Conservation (phyloP, 2,329 filamentous ascomycete genomes). For the Colletotrichum sp. region DNA sequence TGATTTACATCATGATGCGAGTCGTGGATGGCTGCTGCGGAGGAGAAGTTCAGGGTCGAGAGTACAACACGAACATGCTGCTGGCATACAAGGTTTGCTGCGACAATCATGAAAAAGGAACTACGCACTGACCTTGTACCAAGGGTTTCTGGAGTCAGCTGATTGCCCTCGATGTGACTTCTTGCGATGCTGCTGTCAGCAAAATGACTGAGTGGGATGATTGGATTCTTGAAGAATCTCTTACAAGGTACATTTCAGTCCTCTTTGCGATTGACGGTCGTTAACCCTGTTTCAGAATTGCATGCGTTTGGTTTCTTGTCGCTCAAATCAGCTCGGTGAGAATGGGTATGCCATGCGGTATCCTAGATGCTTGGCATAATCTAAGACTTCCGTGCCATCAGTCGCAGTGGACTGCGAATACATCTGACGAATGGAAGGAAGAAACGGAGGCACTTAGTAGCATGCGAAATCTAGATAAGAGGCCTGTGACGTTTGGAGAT, state of each 20-base stretch:
- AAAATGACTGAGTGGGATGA: neutral
- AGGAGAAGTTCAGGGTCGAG: neutral
- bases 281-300: neutral
- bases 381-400: constrained; percentile 3
- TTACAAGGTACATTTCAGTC: neutral
- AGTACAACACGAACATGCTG: constrained; percentile 7
- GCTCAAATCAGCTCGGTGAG: constrained; percentile 3
- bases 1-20: constrained; percentile 19
- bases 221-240: constrained; percentile 10
- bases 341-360: neutral
- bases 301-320: constrained; percentile 9
- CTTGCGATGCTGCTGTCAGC: neutral
- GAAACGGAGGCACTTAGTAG: neutral
- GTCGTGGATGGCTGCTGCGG: neutral
- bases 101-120: neutral
- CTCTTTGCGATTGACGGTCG: no score
- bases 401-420: neutral
- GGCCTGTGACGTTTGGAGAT: neutral
- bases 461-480: neutral
- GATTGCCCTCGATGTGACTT: neutral
- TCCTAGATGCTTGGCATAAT: constrained; percentile 1
- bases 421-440: neutral
- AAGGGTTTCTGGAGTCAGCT: neutral
- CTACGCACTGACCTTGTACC: neutral
- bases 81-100: neutral